phyloP scores from a whole-genome alignment of 2,329 filamentous ascomycete genomes.

The Exserohilum rostratum region DNA sequence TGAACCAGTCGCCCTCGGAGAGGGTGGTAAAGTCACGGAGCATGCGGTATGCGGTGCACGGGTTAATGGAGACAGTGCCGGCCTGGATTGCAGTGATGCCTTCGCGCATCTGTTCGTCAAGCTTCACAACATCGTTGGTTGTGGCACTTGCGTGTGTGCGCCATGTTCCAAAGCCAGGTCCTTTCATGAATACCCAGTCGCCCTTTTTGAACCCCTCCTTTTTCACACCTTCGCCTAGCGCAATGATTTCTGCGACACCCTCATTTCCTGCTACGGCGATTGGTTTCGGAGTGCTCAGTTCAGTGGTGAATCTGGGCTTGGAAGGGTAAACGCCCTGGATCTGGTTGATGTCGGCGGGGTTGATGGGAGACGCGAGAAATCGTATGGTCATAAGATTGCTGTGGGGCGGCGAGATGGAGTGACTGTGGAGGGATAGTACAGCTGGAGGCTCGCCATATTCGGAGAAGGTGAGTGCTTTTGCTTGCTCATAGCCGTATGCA shows the following conservation, averaged over 20 bases:
- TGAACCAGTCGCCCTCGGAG: conserved; percentile 84
- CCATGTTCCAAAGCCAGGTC: conserved; percentile 89
- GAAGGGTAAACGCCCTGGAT: conserved; percentile 95
- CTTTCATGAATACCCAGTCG: conserved; percentile 92
- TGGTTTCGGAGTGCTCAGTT: conserved; percentile 77
- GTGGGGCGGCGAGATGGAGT: conserved; percentile 78
- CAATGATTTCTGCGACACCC: conserved; percentile 87
- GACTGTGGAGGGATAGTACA: conserved; percentile 71
- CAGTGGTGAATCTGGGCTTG: conserved; percentile 76
- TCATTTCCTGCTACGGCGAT: conserved; percentile 87
- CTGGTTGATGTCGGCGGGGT: conserved; percentile 97
- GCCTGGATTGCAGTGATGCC: conserved; percentile 78
- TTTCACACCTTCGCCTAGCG: conserved; percentile 66
- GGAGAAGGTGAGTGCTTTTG: conserved; percentile 79
- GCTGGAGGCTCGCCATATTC: conserved; percentile 76
- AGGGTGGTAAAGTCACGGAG: conserved; percentile 76
- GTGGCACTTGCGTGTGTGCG: conserved; percentile 81
- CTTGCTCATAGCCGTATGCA: conserved; percentile 80
- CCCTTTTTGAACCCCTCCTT: conserved; percentile 66
- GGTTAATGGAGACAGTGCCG: conserved; percentile 89
- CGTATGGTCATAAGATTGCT: conserved; percentile 77
- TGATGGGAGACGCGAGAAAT: conserved; percentile 89
- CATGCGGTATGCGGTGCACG: conserved; percentile 93
- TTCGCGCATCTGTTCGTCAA: conserved; percentile 71
- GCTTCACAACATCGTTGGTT: conserved; percentile 67